Conservation (phyloP, 2,329 filamentous ascomycete genomes). For the Dactylellina drechsleri region DNA sequence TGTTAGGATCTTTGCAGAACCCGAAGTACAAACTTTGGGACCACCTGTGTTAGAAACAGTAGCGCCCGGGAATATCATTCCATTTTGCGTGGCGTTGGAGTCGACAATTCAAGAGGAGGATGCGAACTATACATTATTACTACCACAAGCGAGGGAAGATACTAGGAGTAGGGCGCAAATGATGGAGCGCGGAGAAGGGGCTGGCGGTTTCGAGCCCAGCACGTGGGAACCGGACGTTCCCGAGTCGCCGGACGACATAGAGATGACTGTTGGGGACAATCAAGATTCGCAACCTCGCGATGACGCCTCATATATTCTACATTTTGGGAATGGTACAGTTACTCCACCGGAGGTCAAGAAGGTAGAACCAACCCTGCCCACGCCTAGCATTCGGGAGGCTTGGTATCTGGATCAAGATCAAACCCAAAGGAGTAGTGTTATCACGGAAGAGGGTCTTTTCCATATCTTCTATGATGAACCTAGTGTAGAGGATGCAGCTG, state of each 20-base stretch:
- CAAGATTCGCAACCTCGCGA: slow-evolving; percentile 41
- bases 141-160: slow-evolving; percentile 4
- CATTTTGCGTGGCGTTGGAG: slow-evolving; percentile 48
- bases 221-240: slow-evolving; percentile 44
- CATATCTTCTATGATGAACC: slow-evolving; percentile 53
- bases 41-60: slow-evolving; percentile 39
- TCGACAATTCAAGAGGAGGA: slow-evolving; percentile 47
- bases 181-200: slow-evolving; percentile 29
- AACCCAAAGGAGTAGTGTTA: slow-evolving; percentile 45
- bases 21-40: slow-evolving; percentile 10
- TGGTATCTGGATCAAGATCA: slow-evolving; percentile 54
- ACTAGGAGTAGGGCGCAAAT: slow-evolving; percentile 23
- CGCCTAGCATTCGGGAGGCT: slow-evolving; percentile 42
- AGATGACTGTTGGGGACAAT: slow-evolving; percentile 6
- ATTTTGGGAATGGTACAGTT: slow-evolving; percentile 38
- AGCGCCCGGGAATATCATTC: slow-evolving; percentile 45
- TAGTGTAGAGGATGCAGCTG: slow-evolving; percentile 1
- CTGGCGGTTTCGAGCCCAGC: slow-evolving; percentile 17
- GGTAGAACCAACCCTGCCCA: slow-evolving; percentile 28
- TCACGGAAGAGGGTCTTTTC: slow-evolving; percentile 52
- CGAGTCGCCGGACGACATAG: slow-evolving; percentile 16
- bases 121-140: slow-evolving; percentile 34
- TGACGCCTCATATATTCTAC: slow-evolving; percentile 40
- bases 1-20: slow-evolving; percentile 35
- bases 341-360: slow-evolving; percentile 26